These are phyloP conservation scores for Glaciozyma antarctica DNA, from an alignment of 768 basidiomycete genomes.

Conservation along the genomic window DNA sequence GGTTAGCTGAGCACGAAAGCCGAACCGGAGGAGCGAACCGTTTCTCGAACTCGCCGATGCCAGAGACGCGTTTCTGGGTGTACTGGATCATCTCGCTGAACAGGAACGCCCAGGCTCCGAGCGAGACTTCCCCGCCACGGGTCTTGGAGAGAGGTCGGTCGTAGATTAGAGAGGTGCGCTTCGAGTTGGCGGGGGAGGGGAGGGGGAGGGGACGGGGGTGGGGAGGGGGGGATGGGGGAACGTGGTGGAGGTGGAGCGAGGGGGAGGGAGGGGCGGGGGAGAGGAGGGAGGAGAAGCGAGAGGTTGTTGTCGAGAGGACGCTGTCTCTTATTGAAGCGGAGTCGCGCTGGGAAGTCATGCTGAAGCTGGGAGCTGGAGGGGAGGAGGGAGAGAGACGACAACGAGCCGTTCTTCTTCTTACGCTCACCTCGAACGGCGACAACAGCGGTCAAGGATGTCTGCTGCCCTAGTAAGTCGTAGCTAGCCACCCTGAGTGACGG, in stretches of 20 bases:
- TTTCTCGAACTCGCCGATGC: constrained; percentile 89
- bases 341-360: no score
- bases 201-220: background rate
- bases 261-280: background rate
- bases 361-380: no score
- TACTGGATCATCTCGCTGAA: constrained; percentile 92
- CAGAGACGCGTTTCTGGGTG: constrained; percentile 87
- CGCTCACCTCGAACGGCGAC: no score
- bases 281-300: constrained; percentile 22
- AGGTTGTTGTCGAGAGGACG: constrained; percentile 2
- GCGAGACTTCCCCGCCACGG: constrained; percentile 69
- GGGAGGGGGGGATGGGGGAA: constrained; percentile 2
- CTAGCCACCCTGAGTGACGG: no score
- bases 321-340: no score
- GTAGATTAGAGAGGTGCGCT: constrained; percentile 49
- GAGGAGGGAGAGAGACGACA: no score
- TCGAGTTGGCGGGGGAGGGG: background rate
- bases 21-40: constrained; percentile 57
- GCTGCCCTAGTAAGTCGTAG: no score
- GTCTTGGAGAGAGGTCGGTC: constrained; percentile 84
- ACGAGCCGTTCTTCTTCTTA: no score
- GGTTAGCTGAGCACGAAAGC: background rate
- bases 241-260: constrained; percentile 2
- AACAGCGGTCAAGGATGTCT: no score
- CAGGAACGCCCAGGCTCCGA: constrained; percentile 75